Evolutionary conservation across 2,329 filamentous ascomycete species (phyloP).

Genomic region (Plectosphaerella plurivora): DNA sequence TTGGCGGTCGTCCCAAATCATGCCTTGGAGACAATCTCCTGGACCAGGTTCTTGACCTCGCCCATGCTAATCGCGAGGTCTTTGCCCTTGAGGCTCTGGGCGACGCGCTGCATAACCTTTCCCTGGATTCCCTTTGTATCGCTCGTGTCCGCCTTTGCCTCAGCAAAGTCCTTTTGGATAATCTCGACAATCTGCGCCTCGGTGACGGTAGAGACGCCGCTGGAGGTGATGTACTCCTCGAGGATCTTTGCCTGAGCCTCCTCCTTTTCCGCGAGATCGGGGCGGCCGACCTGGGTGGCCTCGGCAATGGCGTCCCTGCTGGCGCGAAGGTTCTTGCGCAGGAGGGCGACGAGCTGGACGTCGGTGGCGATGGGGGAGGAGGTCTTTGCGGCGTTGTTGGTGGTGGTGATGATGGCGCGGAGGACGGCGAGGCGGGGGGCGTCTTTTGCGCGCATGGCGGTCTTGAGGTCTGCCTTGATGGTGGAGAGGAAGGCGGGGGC

Average conservation of each 20-base stretch:
- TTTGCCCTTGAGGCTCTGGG: slow-evolving; percentile 55
- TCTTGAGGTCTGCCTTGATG: slow-evolving; percentile 59
- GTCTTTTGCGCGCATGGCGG: slow-evolving; percentile 63
- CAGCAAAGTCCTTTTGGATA: slow-evolving; percentile 47
- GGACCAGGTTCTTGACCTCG: slow-evolving; percentile 57
- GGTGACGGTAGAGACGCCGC: slow-evolving; percentile 53
- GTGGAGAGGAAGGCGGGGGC: slow-evolving; percentile 45
- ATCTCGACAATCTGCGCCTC: slow-evolving; percentile 53
- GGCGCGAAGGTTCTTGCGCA: slow-evolving; percentile 59
- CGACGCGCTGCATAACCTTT: slow-evolving; percentile 58
- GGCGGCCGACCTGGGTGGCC: slow-evolving; percentile 58
- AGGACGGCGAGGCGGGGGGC: slow-evolving; percentile 62
- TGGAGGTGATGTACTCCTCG: slow-evolving; percentile 58
- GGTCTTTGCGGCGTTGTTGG: slow-evolving; percentile 74
- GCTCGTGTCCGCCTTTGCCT: slow-evolving; percentile 40
- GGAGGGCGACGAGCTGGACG: slow-evolving; percentile 61
- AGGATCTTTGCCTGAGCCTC: slow-evolving; percentile 59
- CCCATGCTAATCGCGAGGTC: slow-evolving; percentile 62
- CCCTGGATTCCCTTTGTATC: slow-evolving; percentile 47
- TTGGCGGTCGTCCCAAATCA: not conserved
- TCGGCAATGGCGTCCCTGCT: slow-evolving; percentile 57
- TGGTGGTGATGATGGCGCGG: slow-evolving; percentile 62
- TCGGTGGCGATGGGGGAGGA: slow-evolving; percentile 65
- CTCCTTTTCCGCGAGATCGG: slow-evolving; percentile 70
- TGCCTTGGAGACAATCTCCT: slow-evolving; percentile 32